These are phyloP conservation scores for Neurospora sublineolata DNA, from an alignment of 495 filamentous ascomycete genomes.

Conservation along the genomic window DNA sequence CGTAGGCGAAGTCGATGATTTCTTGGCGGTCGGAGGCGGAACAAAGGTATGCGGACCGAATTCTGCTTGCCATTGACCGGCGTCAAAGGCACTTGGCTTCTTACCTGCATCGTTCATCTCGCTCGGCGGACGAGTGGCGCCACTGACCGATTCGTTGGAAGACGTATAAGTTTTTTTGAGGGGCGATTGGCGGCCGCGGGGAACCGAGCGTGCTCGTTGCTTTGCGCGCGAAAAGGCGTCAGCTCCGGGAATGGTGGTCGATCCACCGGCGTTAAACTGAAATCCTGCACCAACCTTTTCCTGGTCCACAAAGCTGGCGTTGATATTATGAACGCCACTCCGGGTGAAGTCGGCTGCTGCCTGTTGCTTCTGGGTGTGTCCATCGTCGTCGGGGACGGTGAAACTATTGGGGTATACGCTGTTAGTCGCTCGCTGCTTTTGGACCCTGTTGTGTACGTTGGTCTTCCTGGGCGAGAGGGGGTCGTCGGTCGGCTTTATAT, in stretches of 20 bases:
- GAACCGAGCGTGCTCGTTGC: constrained; percentile 22
- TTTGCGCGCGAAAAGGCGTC: constrained; percentile 23
- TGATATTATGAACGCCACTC: constrained; percentile 63
- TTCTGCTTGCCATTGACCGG: constrained; percentile 54
- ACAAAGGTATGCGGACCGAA: constrained; percentile 51
- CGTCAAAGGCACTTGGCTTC: constrained; percentile 41
- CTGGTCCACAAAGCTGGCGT: constrained; percentile 45
- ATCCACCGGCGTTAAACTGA: constrained; percentile 35
- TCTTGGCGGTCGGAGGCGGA: constrained; percentile 22
- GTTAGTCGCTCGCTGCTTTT: constrained; percentile 22
- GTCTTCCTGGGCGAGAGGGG: constrained; percentile 2
- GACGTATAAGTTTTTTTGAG: constrained; percentile 9
- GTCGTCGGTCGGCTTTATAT: background rate
- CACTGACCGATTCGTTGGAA: constrained; percentile 7
- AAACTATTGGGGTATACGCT: constrained; percentile 33
- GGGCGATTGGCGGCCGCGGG: constrained; percentile 25
- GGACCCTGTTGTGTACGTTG: constrained; percentile 1
- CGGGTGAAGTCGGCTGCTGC: constrained; percentile 32
- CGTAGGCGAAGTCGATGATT: constrained; percentile 27
- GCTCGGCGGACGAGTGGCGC: background rate
- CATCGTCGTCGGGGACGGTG: constrained; percentile 29
- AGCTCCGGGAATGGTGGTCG: constrained; percentile 7
- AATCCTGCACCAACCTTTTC: constrained; percentile 21
- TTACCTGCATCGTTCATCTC: constrained; percentile 5
- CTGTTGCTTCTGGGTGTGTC: constrained; percentile 10